A percentile compares a stretch with the other conserved stretches of the same genome.
phyloP scores from a whole-genome alignment of 2,329 filamentous ascomycete species.

The Alternaria hordeiaustralica region DNA sequence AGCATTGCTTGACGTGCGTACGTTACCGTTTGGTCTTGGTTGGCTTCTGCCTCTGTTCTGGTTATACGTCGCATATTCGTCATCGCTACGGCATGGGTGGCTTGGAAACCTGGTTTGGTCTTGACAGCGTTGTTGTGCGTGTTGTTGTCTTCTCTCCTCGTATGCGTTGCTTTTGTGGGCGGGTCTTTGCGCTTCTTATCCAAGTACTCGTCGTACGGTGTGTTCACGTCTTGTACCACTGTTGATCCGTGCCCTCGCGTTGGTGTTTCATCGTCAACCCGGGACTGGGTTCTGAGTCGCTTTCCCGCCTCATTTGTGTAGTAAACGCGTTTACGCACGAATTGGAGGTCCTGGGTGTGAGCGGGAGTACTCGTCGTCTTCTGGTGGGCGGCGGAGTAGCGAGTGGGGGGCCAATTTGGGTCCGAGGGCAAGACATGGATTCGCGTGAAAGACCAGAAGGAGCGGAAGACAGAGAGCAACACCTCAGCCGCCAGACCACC shows the following conservation, averaged over 20 bases:
- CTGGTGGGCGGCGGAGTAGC: background rate
- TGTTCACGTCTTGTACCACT: background rate
- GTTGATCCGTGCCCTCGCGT: slow-evolving; percentile 11
- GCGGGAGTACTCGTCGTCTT: background rate
- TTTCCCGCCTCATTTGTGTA: background rate
- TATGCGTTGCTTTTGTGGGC: background rate
- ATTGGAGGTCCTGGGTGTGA: background rate
- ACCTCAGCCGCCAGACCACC: background rate
- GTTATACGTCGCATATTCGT: background rate
- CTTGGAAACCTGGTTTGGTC: background rate
- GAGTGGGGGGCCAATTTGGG: background rate
- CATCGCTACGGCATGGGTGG: background rate
- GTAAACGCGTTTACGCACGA: background rate
- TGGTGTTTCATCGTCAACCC: slow-evolving; percentile 14
- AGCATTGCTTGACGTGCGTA: background rate
- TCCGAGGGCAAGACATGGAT: background rate
- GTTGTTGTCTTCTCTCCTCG: background rate
- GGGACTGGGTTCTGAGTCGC: background rate
- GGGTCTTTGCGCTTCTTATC: background rate
- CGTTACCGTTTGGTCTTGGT: background rate
- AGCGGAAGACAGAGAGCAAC: background rate
- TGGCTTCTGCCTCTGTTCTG: background rate
- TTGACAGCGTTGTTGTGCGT: background rate
- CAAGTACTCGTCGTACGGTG: background rate
- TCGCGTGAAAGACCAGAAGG: background rate